Evolutionary conservation across 139 green algal genomes (phyloP).

Genomic region (Penium margaritaceum): DNA sequence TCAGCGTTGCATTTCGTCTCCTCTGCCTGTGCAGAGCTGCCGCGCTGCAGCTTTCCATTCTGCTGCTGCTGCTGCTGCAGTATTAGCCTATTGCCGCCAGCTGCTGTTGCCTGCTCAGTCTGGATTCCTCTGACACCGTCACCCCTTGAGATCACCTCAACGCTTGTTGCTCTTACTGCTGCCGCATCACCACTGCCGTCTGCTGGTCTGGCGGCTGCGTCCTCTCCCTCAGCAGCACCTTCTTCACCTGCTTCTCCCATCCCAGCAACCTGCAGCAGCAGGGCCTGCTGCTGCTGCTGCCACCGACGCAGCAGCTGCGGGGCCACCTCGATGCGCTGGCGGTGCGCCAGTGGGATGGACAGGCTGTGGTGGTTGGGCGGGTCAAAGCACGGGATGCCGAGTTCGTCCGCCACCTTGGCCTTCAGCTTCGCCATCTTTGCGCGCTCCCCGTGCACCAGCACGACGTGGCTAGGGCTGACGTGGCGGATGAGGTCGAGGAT

Average conservation of each 20-base stretch:
- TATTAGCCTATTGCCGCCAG: too few species aligned
- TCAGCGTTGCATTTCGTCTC: too few species aligned
- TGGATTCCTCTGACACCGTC: too few species aligned
- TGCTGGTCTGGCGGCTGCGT: too few species aligned
- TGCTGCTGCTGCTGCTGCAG: too few species aligned
- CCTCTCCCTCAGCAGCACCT: background rate
- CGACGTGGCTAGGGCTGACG: constrained; percentile 48
- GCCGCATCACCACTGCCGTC: too few species aligned
- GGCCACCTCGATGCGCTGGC: background rate
- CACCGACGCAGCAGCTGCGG: background rate
- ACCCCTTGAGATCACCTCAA: too few species aligned
- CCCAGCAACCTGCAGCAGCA: background rate
- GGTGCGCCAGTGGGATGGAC: background rate
- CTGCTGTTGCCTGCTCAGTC: too few species aligned
- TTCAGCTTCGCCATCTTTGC: constrained; percentile 54
- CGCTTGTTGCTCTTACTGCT: too few species aligned
- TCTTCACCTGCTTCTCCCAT: background rate
- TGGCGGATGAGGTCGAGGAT: constrained; percentile 59
- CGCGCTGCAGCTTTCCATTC: too few species aligned
- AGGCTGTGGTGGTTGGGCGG: constrained; percentile 16
- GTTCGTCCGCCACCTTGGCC: background rate
- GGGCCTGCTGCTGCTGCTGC: background rate
- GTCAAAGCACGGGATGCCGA: constrained; percentile 10
- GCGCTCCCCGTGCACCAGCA: constrained; percentile 68
- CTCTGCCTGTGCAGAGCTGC: too few species aligned